Percentiles rank a stretch among this genome's conserved stretches.
Conservation (phyloP, 176 grass and related monocot genomes). For the Oropetium thomaeum region DNA sequence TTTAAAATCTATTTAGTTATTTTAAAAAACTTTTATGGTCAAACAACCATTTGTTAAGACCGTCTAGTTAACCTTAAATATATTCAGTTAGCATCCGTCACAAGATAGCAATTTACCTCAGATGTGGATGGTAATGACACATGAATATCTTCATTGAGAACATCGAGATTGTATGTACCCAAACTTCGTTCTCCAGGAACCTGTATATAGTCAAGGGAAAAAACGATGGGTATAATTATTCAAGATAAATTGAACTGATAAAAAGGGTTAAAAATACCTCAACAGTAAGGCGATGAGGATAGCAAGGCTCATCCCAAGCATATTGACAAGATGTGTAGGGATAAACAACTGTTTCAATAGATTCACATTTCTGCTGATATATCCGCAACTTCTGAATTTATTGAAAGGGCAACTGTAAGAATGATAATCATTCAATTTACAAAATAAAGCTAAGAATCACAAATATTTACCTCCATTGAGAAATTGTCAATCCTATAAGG, state of each 20-base stretch:
- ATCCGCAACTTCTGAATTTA: slow-evolving; percentile 82
- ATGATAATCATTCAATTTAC: slow-evolving; percentile 22
- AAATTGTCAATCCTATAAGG: slow-evolving; percentile 97
- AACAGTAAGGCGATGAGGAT: slow-evolving; percentile 84
- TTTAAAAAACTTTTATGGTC: not conserved
- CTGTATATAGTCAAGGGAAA: slow-evolving; percentile 33
- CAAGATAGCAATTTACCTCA: slow-evolving; percentile 58
- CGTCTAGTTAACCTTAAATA: not conserved
- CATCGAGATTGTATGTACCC: slow-evolving; percentile 90
- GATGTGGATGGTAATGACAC: slow-evolving; percentile 66
- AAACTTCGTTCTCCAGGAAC: slow-evolving; percentile 91
- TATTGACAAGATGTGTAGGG: slow-evolving; percentile 91
- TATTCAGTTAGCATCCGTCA: slow-evolving; percentile 29
- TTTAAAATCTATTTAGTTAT: not conserved
- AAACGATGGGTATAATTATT: slow-evolving; percentile 33
- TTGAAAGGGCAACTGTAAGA: slow-evolving; percentile 24
- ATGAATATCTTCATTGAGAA: slow-evolving; percentile 69
- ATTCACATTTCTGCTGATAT: slow-evolving; percentile 95
- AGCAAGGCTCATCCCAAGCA: slow-evolving; percentile 98
- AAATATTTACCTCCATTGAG: slow-evolving; percentile 80
- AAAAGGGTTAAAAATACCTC: slow-evolving; percentile 53
- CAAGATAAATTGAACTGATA: slow-evolving; percentile 3
- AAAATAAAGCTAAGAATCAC: slow-evolving; percentile 19
- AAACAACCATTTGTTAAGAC: slow-evolving; percentile 1
- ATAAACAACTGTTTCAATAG: slow-evolving; percentile 86